Evolutionary conservation across 2,329 filamentous ascomycete species (phyloP).

Genomic region (Rutstroemia sp.): DNA sequence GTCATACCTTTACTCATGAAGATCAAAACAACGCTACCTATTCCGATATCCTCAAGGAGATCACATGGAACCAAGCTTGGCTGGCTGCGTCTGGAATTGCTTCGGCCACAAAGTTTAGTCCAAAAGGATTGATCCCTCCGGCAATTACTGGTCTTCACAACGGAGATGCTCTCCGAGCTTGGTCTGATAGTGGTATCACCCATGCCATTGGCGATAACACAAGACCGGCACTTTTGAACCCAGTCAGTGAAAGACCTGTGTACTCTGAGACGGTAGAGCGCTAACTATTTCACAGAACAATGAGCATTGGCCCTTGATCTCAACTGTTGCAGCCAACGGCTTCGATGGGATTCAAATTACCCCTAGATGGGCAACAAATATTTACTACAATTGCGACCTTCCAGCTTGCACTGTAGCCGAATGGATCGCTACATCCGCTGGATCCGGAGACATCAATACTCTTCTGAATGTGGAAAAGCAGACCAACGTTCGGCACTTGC

Average conservation of each 20-base stretch:
- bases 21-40: slow-evolving; percentile 54
- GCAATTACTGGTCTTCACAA: slow-evolving; percentile 59
- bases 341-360: slow-evolving; percentile 49
- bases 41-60: slow-evolving; percentile 47
- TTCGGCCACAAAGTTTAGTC: slow-evolving; percentile 39
- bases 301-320: slow-evolving; percentile 48
- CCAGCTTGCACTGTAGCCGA: slow-evolving; percentile 47
- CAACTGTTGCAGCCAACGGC: slow-evolving; percentile 42
- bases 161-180: slow-evolving; percentile 52
- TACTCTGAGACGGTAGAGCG: neutral
- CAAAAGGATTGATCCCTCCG: slow-evolving; percentile 51
- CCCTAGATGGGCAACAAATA: slow-evolving; percentile 53
- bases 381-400: slow-evolving; percentile 58
- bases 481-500: slow-evolving; percentile 47
- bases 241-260: slow-evolving; percentile 31
- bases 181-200: slow-evolving; percentile 50
- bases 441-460: slow-evolving; percentile 43
- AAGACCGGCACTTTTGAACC: slow-evolving; percentile 44
- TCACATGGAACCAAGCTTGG: slow-evolving; percentile 54
- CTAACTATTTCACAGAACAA: slow-evolving; percentile 11
- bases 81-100: slow-evolving; percentile 44
- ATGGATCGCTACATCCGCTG: slow-evolving; percentile 52
- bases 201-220: slow-evolving; percentile 60
- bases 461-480: slow-evolving; percentile 42
- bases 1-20: slow-evolving; percentile 55